These are phyloP conservation scores for Colletotrichum neosansevieriae DNA, from an alignment of 2,329 filamentous ascomycete species.

Conservation along the genomic window DNA sequence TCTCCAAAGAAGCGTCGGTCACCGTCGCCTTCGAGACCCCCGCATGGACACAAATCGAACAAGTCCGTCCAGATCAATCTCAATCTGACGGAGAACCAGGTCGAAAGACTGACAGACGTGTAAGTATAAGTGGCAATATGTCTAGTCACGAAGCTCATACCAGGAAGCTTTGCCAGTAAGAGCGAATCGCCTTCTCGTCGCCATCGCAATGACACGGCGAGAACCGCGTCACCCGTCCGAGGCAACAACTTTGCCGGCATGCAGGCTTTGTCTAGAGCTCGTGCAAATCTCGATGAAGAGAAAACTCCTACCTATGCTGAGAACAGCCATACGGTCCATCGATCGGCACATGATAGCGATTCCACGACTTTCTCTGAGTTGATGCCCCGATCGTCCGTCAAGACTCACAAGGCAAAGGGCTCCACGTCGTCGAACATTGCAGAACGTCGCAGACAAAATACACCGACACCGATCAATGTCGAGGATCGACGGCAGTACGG, in stretches of 20 bases:
- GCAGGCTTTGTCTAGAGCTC: constrained; percentile 5
- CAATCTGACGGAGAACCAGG: constrained; percentile 62
- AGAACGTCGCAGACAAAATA: constrained; percentile 32
- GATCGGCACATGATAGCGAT: constrained; percentile 12
- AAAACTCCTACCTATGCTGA: not conserved
- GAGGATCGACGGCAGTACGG: constrained; percentile 32
- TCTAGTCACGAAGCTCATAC: constrained; percentile 31
- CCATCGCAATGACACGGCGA: constrained; percentile 40
- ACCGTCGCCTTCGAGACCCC: constrained; percentile 49
- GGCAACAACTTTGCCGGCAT: constrained; percentile 28
- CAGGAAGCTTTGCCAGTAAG: constrained; percentile 50
- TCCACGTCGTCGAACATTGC: constrained; percentile 35
- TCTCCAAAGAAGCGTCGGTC: constrained; percentile 50
- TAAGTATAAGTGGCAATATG: constrained; percentile 45
- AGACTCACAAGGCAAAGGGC: constrained; percentile 25
- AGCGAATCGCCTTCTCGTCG: constrained; percentile 45
- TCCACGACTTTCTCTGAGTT: constrained; percentile 37
- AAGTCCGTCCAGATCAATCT: constrained; percentile 60
- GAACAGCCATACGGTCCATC: not conserved
- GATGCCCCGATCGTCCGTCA: constrained; percentile 26
- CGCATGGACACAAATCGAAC: constrained; percentile 43
- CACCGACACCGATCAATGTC: constrained; percentile 23
- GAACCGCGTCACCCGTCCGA: constrained; percentile 43
- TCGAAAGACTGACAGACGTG: constrained; percentile 62
- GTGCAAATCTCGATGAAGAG: not conserved